Conservation (phyloP, 768 basidiomycete genomes). For the Lepiota venenata region DNA sequence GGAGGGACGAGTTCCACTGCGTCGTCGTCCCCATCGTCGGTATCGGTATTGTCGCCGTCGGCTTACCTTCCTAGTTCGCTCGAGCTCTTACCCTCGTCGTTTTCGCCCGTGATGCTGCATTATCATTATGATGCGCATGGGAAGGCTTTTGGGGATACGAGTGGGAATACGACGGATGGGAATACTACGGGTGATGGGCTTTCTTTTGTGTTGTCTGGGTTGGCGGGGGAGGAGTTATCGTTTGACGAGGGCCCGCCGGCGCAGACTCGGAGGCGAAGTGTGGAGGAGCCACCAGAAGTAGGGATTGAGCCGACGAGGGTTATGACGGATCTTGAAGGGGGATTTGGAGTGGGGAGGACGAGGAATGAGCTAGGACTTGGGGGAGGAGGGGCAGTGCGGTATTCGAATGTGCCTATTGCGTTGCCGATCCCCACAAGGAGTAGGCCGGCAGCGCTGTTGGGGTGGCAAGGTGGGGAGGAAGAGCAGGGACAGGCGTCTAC, state of each 20-base stretch:
- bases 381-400: neutral
- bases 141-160: neutral
- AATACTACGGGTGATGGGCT: neutral
- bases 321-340: neutral
- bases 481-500: neutral
- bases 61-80: neutral
- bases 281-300: neutral
- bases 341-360: neutral
- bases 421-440: constrained; percentile 10
- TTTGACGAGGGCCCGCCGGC: too few relatives aligned
- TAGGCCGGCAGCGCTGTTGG: neutral
- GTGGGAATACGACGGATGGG: too few relatives aligned
- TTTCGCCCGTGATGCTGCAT: neutral
- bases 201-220: neutral
- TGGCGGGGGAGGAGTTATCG: neutral
- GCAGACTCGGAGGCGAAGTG: neutral
- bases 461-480: constrained; percentile 1
- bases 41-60: too few relatives aligned
- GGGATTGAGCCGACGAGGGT: neutral
- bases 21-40: neutral
- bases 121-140: neutral
- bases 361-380: neutral
- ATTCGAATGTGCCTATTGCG: neutral
- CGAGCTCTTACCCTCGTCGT: neutral
- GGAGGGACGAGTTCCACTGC: neutral